Evolutionary conservation across 768 basidiomycete genomes (phyloP).

Genomic region (Rhodotorula toruloides): DNA sequence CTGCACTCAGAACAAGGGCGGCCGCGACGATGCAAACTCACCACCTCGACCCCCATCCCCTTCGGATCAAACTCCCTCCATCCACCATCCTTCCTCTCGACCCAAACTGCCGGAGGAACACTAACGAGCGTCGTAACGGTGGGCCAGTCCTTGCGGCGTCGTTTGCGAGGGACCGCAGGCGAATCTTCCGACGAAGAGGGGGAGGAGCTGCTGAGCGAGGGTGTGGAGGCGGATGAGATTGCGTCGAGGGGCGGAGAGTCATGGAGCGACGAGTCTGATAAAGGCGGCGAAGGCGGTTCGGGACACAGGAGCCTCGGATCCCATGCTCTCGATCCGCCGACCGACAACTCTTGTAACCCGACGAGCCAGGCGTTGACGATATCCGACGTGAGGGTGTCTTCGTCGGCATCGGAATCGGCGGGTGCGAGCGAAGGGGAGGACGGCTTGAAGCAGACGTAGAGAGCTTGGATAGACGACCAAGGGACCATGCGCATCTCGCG

Average conservation of each 20-base stretch:
- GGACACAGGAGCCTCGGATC: background rate
- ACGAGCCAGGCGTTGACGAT: background rate
- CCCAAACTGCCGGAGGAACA: background rate
- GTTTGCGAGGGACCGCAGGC: too few species aligned
- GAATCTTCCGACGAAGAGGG: too few species aligned
- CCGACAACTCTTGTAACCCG: background rate
- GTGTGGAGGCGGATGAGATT: too few species aligned
- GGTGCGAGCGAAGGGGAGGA: background rate
- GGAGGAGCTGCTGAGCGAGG: too few species aligned
- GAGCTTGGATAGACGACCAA: too few species aligned
- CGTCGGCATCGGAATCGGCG: background rate
- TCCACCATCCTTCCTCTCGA: background rate
- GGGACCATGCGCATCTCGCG: background rate
- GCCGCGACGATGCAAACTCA: too few species aligned
- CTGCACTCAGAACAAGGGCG: too few species aligned
- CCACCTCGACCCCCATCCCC: slow-evolving; percentile 75
- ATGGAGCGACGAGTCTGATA: too few species aligned
- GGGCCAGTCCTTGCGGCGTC: background rate
- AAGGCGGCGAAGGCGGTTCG: too few species aligned
- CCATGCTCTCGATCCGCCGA: background rate
- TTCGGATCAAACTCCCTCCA: slow-evolving; percentile 52
- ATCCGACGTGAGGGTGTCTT: background rate
- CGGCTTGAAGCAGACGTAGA: too few species aligned
- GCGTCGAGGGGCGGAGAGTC: too few species aligned
- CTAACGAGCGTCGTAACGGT: background rate